Evolutionary conservation across 768 basidiomycete genomes (phyloP).

Genomic region (Rhodosporidiobolus sp.): DNA sequence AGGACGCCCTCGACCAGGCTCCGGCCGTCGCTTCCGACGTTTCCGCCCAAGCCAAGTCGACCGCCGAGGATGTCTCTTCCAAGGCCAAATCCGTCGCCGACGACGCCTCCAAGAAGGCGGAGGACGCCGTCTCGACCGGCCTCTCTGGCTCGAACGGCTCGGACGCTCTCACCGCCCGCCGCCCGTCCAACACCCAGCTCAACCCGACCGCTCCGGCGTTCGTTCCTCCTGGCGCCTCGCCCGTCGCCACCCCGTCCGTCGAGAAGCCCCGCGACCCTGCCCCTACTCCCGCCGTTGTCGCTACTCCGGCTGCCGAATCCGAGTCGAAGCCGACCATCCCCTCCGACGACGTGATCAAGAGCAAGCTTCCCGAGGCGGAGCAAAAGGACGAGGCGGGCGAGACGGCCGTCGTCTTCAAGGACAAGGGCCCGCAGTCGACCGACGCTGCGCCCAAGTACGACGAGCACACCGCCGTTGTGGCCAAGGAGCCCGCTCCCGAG

Average conservation of each 20-base stretch:
- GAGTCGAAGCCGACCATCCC: constrained; percentile 18
- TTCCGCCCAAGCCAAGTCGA: not conserved
- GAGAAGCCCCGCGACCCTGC: constrained; percentile 24
- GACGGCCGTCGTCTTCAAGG: constrained; percentile 12
- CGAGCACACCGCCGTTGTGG: constrained; percentile 9
- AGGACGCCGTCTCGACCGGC: not conserved
- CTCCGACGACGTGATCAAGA: constrained; percentile 11
- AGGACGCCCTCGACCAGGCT: constrained; percentile 6
- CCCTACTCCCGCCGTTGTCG: constrained; percentile 1
- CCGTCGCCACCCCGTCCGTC: not conserved
- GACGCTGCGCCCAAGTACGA: constrained; percentile 27
- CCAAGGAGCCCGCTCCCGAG: constrained; percentile 12
- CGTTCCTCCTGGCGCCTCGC: constrained; percentile 14
- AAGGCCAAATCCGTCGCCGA: not conserved
- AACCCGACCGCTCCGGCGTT: constrained; percentile 6
- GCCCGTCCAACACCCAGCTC: not conserved
- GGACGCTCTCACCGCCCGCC: not conserved
- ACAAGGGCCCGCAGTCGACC: constrained; percentile 13
- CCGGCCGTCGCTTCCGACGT: not conserved
- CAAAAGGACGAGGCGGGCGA: not conserved
- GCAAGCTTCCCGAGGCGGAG: constrained; percentile 7
- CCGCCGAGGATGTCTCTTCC: not conserved
- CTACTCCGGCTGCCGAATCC: not conserved
- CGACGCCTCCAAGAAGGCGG: not conserved
- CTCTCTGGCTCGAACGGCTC: not conserved